phyloP scores from a whole-genome alignment of 1,284 basidiomycete genomes.

The Cryptococcus sp. region DNA sequence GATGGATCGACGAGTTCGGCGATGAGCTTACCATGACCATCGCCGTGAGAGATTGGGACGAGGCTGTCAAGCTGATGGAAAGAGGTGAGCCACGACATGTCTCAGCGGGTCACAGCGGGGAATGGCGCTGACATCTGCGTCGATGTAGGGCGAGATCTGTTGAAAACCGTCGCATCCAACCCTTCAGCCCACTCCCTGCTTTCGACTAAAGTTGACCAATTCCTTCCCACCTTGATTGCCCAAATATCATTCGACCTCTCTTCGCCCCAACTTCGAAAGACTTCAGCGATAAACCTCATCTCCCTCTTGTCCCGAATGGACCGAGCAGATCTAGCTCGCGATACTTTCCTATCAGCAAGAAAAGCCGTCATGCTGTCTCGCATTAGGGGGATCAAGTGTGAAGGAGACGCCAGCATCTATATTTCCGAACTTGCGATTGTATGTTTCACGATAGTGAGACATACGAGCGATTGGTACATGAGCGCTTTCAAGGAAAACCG shows the following conservation, averaged over 20 bases:
- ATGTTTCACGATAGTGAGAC: slow-evolving; percentile 51
- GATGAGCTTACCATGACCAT: slow-evolving; percentile 92
- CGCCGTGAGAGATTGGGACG: slow-evolving; percentile 83
- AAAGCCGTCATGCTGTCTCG: slow-evolving; percentile 72
- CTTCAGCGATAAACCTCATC: slow-evolving; percentile 70
- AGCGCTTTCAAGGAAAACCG: slow-evolving; percentile 92
- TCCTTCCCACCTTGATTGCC: slow-evolving; percentile 69
- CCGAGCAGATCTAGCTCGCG: slow-evolving; percentile 75
- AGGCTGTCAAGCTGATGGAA: slow-evolving; percentile 79
- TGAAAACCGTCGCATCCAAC: slow-evolving; percentile 58
- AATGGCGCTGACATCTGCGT: background rate
- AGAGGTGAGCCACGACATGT: slow-evolving; percentile 60
- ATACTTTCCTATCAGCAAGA: slow-evolving; percentile 79
- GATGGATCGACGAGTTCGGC: slow-evolving; percentile 85
- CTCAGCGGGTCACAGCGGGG: background rate
- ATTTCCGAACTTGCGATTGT: slow-evolving; percentile 52
- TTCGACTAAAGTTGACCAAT: slow-evolving; percentile 63
- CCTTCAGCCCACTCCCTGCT: slow-evolving; percentile 35
- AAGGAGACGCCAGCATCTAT: slow-evolving; percentile 66
- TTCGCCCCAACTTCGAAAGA: slow-evolving; percentile 74
- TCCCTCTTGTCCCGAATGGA: slow-evolving; percentile 72
- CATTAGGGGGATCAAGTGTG: slow-evolving; percentile 82
- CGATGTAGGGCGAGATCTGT: slow-evolving; percentile 63
- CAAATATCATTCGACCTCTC: slow-evolving; percentile 74
- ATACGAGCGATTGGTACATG: slow-evolving; percentile 97